Evolutionary conservation across 495 filamentous ascomycete species (phyloP).

Genomic region (Cercophora sp.): DNA sequence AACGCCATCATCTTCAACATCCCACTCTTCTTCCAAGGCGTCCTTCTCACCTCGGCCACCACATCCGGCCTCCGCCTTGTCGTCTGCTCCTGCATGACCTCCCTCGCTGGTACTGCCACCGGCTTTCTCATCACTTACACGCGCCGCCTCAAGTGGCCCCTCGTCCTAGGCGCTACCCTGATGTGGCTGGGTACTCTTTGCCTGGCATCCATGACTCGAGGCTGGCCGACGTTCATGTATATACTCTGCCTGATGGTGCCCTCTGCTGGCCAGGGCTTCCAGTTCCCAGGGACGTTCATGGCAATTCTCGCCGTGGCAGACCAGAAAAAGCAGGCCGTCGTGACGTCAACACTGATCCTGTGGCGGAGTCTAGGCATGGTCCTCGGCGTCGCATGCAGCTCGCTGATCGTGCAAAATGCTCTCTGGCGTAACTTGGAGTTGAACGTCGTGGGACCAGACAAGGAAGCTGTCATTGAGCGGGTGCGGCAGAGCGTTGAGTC

Average conservation of each 20-base stretch:
- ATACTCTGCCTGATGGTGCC: conserved; percentile 59
- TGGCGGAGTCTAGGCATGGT: conserved; percentile 67
- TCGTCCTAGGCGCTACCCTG: conserved; percentile 54
- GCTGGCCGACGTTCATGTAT: conserved; percentile 55
- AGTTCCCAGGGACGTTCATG: conserved; percentile 61
- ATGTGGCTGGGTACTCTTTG: conserved; percentile 52
- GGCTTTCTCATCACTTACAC: conserved; percentile 70
- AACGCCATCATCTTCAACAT: conserved; percentile 71
- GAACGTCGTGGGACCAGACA: conserved; percentile 51
- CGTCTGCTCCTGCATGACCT: conserved; percentile 54
- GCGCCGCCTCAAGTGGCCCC: conserved; percentile 58
- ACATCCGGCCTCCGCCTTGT: conserved; percentile 68
- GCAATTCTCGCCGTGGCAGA: conserved; percentile 62
- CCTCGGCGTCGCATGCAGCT: conserved; percentile 66
- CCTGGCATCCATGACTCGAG: conserved; percentile 46
- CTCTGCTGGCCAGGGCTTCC: conserved; percentile 62
- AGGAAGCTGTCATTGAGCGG: conserved; percentile 29
- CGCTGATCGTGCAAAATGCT: conserved; percentile 71
- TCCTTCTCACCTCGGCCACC: conserved; percentile 67
- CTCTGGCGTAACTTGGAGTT: conserved; percentile 55
- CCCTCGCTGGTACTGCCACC: conserved; percentile 55
- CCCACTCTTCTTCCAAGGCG: conserved; percentile 76
- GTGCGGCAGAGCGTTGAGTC: conserved; percentile 42
- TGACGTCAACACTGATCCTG: conserved; percentile 65
- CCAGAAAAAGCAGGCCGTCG: conserved; percentile 70